Conservation (phyloP, 768 basidiomycete species). For the Galerina sulciceps region DNA sequence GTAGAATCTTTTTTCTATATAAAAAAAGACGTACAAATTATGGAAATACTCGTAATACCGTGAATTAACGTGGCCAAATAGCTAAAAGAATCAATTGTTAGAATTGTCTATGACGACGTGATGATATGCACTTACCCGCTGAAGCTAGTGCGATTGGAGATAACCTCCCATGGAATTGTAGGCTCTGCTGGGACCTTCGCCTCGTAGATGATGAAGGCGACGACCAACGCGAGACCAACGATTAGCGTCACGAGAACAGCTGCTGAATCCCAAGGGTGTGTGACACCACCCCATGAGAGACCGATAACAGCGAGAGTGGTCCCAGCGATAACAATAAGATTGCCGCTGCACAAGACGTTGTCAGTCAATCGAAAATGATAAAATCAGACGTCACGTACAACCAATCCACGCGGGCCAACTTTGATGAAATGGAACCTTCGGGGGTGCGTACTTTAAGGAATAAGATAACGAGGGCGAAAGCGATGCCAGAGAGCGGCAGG, state of each 20-base stretch:
- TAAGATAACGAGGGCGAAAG: too few relatives aligned
- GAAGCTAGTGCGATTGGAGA: slow-evolving; percentile 39
- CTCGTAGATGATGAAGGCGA: slow-evolving; percentile 46
- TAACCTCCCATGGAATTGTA: slow-evolving; percentile 21
- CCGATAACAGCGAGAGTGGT: slow-evolving; percentile 38
- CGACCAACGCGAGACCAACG: slow-evolving; percentile 43
- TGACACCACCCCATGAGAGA: slow-evolving; percentile 53
- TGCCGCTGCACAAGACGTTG: slow-evolving; percentile 36
- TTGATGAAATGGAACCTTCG: too few relatives aligned
- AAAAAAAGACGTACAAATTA: slow-evolving; percentile 5
- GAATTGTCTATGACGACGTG: background rate
- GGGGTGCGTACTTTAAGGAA: too few relatives aligned
- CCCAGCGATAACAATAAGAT: slow-evolving; percentile 39
- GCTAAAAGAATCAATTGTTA: slow-evolving; percentile 17
- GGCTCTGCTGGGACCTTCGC: slow-evolving; percentile 28
- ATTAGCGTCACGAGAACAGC: slow-evolving; percentile 49
- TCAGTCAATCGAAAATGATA: background rate
- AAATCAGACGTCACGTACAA: too few relatives aligned
- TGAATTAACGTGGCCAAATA: slow-evolving; percentile 38
- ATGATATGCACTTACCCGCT: slow-evolving; percentile 32
- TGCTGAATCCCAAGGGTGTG: slow-evolving; percentile 43
- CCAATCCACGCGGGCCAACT: too few relatives aligned
- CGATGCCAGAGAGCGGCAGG: too few relatives aligned
- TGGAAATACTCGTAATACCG: slow-evolving; percentile 8
- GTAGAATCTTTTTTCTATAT: background rate